These are phyloP conservation scores for Scedosporium dehoogii DNA, from an alignment of 2,329 filamentous ascomycete genomes.

Conservation along the genomic window DNA sequence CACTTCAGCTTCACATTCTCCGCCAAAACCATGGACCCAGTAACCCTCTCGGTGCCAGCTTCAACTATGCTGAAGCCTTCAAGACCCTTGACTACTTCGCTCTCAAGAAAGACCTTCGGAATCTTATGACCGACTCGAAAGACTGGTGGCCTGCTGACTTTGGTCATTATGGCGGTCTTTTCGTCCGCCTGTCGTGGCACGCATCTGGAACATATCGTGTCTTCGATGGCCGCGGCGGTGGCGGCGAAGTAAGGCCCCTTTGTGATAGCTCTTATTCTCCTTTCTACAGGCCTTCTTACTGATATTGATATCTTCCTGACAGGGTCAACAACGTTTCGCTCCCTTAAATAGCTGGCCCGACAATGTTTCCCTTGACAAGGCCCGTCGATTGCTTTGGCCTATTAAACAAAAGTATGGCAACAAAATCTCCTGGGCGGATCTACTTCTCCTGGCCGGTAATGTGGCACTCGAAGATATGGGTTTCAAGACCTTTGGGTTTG, in stretches of 20 bases:
- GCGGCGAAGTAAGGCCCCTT: constrained; percentile 34
- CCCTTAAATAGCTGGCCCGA: constrained; percentile 76
- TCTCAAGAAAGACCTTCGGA: constrained; percentile 64
- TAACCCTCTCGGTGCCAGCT: constrained; percentile 55
- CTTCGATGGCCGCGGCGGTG: constrained; percentile 64
- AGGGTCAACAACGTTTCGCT: constrained; percentile 67
- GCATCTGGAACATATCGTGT: constrained; percentile 69
- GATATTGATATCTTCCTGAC: constrained; percentile 22
- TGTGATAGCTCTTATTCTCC: background rate
- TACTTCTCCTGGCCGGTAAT: constrained; percentile 63
- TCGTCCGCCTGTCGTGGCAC: constrained; percentile 76
- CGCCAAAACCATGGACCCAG: constrained; percentile 57
- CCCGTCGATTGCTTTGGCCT: constrained; percentile 67
- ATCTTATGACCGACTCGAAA: constrained; percentile 67
- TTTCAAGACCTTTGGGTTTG: constrained; percentile 63
- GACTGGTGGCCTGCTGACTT: constrained; percentile 78
- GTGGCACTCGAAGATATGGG: constrained; percentile 74
- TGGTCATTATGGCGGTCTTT: constrained; percentile 71
- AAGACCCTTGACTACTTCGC: constrained; percentile 60
- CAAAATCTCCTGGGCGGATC: constrained; percentile 74
- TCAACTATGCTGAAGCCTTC: constrained; percentile 65
- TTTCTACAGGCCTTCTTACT: background rate
- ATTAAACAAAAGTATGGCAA: constrained; percentile 79
- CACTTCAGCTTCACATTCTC: constrained; percentile 59
- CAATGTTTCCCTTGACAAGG: constrained; percentile 71